Evolutionary conservation across 2,329 filamentous ascomycete species (phyloP).

Genomic region (Ustilaginoidea virens): DNA sequence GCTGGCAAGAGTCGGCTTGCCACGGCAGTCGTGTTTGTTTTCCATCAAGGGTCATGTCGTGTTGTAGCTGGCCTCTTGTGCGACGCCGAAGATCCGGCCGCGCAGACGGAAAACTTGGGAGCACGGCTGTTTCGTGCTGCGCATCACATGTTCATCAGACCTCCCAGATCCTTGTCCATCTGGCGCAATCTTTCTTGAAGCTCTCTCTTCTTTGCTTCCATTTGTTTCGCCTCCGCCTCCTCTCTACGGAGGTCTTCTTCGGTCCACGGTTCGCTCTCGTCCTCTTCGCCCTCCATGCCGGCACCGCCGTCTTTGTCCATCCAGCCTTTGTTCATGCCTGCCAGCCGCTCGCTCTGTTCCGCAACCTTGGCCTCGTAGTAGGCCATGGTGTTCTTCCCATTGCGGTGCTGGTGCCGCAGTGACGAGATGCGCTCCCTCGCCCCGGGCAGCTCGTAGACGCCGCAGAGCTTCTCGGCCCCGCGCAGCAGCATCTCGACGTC

Average conservation of each 20-base stretch:
- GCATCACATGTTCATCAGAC: conserved; percentile 35
- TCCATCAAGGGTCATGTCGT: no score
- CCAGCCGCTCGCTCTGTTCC: conserved; percentile 59
- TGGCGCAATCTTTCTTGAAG: conserved; percentile 34
- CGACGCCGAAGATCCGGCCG: no score
- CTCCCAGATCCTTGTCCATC: conserved; percentile 41
- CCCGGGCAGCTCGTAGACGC: conserved; percentile 72
- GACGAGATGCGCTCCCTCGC: conserved; percentile 60
- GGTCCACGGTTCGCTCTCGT: conserved; percentile 36
- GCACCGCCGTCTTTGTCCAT: conserved; percentile 40
- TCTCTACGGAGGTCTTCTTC: conserved; percentile 54
- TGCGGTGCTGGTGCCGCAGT: conserved; percentile 54
- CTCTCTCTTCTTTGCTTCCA: conserved; percentile 41
- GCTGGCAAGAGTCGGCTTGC: no score
- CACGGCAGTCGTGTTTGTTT: no score
- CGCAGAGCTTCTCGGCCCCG: conserved; percentile 80
- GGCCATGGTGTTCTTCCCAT: conserved; percentile 57
- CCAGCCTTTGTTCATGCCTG: conserved; percentile 53
- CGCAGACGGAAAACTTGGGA: no score
- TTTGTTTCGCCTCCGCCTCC: conserved; percentile 47
- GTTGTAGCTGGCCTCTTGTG: no score
- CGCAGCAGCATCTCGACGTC: conserved; percentile 74
- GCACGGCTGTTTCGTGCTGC: no score
- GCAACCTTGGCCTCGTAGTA: conserved; percentile 71
- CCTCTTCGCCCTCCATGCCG: conserved; percentile 35